Evolutionary conservation across 1,284 basidiomycete genomes (phyloP).

Genomic region (Pseudozyma flocculosa): DNA sequence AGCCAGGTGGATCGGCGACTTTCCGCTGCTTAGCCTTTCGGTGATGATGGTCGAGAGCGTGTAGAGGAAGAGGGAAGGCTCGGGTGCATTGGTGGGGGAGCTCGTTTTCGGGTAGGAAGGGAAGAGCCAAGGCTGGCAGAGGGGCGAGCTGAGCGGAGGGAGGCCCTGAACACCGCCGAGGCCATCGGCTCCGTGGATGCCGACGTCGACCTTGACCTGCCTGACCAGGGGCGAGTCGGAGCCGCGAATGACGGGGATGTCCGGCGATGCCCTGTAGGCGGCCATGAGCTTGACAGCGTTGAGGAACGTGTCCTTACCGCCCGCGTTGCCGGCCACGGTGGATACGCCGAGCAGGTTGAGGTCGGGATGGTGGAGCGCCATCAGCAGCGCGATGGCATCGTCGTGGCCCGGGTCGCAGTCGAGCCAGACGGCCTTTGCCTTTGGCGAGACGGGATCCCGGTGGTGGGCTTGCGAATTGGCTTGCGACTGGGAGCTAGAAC

Average conservation of each 20-base stretch:
- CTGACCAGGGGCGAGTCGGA: conserved; percentile 45
- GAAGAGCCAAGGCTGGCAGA: conserved; percentile 25
- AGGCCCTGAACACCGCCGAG: conserved; percentile 47
- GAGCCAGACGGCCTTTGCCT: conserved; percentile 37
- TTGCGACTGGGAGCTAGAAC: conserved; percentile 17
- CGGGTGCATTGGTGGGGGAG: conserved; percentile 23
- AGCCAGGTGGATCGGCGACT: conserved; percentile 33
- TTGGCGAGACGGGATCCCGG: conserved; percentile 4
- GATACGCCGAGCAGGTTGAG: conserved; percentile 43
- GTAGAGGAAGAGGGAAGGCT: conserved; percentile 35
- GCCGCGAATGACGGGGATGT: conserved; percentile 41
- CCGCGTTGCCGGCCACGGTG: conserved; percentile 46
- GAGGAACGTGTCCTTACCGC: conserved; percentile 35
- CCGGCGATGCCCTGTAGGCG: conserved; percentile 25
- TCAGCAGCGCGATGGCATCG: conserved; percentile 45
- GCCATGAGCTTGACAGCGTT: conserved; percentile 44
- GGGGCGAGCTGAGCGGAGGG: conserved; percentile 17
- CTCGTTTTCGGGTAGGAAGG: conserved; percentile 18
- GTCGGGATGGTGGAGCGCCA: conserved; percentile 39
- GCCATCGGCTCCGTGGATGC: conserved; percentile 48
- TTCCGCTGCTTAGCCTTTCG: conserved; percentile 21
- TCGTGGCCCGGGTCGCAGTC: conserved; percentile 52
- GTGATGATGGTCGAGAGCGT: conserved; percentile 61
- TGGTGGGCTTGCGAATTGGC: conserved; percentile 4
- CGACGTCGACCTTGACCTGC: conserved; percentile 28